phyloP scores from a whole-genome alignment of 2,329 filamentous ascomycete genomes.

The Aspergillus oerlinghausenensis region DNA sequence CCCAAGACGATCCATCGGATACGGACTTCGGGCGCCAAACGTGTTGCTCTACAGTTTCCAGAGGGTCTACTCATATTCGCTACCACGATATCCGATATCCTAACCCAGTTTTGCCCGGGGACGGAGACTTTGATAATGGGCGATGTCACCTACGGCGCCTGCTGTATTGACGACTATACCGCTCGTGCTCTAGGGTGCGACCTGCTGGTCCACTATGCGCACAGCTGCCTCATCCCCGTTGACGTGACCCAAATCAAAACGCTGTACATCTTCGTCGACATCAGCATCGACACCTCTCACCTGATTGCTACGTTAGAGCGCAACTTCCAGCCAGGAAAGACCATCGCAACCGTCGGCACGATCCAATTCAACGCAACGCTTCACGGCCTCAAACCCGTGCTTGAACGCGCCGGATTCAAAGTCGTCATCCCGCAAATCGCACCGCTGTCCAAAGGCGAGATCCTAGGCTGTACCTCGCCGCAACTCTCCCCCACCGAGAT shows the following conservation, averaged over 20 bases:
- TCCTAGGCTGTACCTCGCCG: constrained; percentile 94
- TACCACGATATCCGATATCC: constrained; percentile 94
- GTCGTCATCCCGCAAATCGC: constrained; percentile 88
- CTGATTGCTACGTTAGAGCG: constrained; percentile 80
- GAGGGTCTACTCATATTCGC: constrained; percentile 93
- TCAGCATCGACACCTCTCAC: constrained; percentile 88
- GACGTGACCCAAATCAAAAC: constrained; percentile 97
- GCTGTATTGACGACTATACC: constrained; percentile 98
- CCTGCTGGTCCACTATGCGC: constrained; percentile 91
- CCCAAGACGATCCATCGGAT: constrained; percentile 97
- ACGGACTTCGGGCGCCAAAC: constrained; percentile 70
- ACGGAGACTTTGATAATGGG: constrained; percentile 97
- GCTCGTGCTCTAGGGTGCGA: constrained; percentile 91
- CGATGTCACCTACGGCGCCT: constrained; percentile 96
- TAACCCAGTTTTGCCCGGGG: constrained; percentile 88
- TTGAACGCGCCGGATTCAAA: constrained; percentile 80
- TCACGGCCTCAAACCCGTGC: constrained; percentile 71
- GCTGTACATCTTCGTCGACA: constrained; percentile 96
- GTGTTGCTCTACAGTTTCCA: constrained; percentile 92
- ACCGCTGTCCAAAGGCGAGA: constrained; percentile 89
- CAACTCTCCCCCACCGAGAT: constrained; percentile 57
- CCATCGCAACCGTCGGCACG: constrained; percentile 87
- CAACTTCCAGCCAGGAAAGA: constrained; percentile 81
- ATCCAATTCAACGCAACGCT: constrained; percentile 99
- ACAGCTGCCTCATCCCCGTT: constrained; percentile 92